These are phyloP conservation scores for Trapa bicornis DNA, from an alignment of 345 rosid genomes.

Conservation along the genomic window DNA sequence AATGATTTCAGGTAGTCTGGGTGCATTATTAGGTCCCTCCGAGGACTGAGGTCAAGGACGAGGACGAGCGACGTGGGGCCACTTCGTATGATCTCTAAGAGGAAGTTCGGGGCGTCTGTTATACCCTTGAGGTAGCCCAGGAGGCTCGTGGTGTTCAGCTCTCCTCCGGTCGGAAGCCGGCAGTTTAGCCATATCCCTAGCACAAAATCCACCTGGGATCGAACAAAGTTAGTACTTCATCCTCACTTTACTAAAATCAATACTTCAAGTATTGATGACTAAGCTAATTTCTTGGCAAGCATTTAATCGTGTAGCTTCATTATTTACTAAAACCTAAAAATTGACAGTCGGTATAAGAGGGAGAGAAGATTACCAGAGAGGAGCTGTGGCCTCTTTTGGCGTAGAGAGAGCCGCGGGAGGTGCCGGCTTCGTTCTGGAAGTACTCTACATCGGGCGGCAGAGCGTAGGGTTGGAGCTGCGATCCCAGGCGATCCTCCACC, in stretches of 20 bases:
- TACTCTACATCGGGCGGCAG: constrained; percentile 53
- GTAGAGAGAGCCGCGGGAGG: constrained; percentile 50
- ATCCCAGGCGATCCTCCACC: constrained; percentile 43
- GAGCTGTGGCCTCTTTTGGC: constrained; percentile 46
- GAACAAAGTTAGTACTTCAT: too few species aligned
- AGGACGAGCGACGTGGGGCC: constrained; percentile 51
- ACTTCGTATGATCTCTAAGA: constrained; percentile 60
- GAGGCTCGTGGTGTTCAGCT: constrained; percentile 67
- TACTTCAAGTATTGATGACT: too few species aligned
- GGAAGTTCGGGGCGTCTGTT: constrained; percentile 70
- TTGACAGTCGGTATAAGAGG: too few species aligned
- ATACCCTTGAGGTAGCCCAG: constrained; percentile 51
- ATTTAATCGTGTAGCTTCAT: too few species aligned
- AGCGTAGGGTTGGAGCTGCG: constrained; percentile 43
- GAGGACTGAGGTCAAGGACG: constrained; percentile 68
- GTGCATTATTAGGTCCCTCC: constrained; percentile 54
- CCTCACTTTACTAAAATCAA: too few species aligned
- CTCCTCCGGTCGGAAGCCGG: constrained; percentile 60
- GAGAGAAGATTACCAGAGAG: constrained; percentile 30
- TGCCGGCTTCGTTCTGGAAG: constrained; percentile 38
- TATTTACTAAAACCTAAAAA: too few species aligned
- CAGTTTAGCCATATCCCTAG: constrained; percentile 78
- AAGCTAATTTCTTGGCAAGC: too few species aligned
- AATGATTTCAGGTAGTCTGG: constrained; percentile 58
- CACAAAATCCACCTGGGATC: constrained; percentile 60